These are phyloP conservation scores for Aspergillus biplanus DNA, from an alignment of 495 filamentous ascomycete genomes.

Conservation along the genomic window DNA sequence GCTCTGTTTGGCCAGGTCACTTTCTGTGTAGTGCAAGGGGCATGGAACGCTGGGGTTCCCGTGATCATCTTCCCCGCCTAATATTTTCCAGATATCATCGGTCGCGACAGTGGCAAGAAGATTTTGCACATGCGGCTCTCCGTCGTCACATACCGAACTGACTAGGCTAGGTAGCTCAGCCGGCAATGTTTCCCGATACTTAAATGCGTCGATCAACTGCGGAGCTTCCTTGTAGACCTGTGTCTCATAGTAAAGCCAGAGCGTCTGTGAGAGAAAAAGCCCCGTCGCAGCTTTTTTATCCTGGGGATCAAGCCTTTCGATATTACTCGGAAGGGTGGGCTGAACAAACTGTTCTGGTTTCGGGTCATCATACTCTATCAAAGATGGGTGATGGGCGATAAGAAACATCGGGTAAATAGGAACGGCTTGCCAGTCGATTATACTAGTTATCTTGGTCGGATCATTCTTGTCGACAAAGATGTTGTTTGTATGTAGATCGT, in stretches of 20 bases:
- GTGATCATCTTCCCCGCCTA: constrained; percentile 13
- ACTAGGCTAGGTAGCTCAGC: constrained; percentile 1
- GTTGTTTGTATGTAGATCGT: constrained; percentile 24
- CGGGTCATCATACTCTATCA: constrained; percentile 22
- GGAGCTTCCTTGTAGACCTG: constrained; percentile 11
- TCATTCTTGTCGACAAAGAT: constrained; percentile 21
- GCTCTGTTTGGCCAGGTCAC: constrained; percentile 7
- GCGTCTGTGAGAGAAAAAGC: constrained; percentile 10
- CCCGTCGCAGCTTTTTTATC: constrained; percentile 12
- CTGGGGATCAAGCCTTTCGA: constrained; percentile 8
- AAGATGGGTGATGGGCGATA: constrained; percentile 13
- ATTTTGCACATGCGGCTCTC: constrained; percentile 18
- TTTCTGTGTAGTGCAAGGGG: constrained; percentile 5
- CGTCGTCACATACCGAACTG: constrained; percentile 19
- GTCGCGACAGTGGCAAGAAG: neutral
- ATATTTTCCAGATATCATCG: constrained; percentile 6
- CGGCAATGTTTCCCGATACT: constrained; percentile 13
- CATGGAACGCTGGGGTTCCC: constrained; percentile 2
- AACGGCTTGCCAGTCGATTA: constrained; percentile 27
- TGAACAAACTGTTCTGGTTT: constrained; percentile 10
- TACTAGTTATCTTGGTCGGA: constrained; percentile 16
- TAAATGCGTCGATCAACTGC: constrained; percentile 10
- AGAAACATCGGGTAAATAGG: constrained; percentile 22
- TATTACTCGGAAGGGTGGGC: constrained; percentile 8
- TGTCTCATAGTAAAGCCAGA: constrained; percentile 19